These are phyloP conservation scores for Cucumis hystrix DNA, from an alignment of 306 rosid species.

Conservation along the genomic window DNA sequence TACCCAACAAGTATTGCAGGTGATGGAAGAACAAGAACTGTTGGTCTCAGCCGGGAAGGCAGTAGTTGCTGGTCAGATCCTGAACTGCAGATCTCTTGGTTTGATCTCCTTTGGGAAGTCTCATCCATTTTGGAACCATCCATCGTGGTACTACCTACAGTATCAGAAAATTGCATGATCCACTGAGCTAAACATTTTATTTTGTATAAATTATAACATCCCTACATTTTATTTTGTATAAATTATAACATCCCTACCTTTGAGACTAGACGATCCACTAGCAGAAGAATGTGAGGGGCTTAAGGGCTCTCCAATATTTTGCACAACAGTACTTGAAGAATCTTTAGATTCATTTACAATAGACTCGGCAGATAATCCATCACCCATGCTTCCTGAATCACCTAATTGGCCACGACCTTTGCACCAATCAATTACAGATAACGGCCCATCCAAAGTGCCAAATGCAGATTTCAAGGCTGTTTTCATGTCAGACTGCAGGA, in stretches of 20 bases:
- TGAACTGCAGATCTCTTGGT: slow-evolving; percentile 55
- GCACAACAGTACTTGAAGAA: slow-evolving; percentile 32
- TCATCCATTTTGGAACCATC: slow-evolving; percentile 75
- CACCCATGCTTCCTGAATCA: slow-evolving; percentile 49
- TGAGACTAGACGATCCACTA: slow-evolving; percentile 65
- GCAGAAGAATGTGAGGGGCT: slow-evolving; percentile 85
- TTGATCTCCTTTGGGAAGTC: slow-evolving; percentile 64
- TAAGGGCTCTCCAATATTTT: slow-evolving; percentile 50
- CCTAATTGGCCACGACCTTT: slow-evolving; percentile 69
- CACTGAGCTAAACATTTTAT: slow-evolving; percentile 2
- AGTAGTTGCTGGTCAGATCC: slow-evolving; percentile 55
- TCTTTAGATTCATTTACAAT: slow-evolving; percentile 74
- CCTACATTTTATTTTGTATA: not conserved
- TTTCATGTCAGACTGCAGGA: slow-evolving; percentile 91
- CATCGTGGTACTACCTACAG: slow-evolving; percentile 32
- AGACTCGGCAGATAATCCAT: slow-evolving; percentile 79
- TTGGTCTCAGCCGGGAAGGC: slow-evolving; percentile 60
- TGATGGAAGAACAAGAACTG: slow-evolving; percentile 63
- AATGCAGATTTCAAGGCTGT: slow-evolving; percentile 91
- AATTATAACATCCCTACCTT: slow-evolving; percentile 34
- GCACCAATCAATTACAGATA: slow-evolving; percentile 90
- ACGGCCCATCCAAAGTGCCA: slow-evolving; percentile 74
- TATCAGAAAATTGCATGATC: slow-evolving; percentile 15
- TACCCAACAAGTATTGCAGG: slow-evolving; percentile 98
- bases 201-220: not conserved